Conservation (phyloP, 2,329 filamentous ascomycete species). For the Pseudocercospora musae region DNA sequence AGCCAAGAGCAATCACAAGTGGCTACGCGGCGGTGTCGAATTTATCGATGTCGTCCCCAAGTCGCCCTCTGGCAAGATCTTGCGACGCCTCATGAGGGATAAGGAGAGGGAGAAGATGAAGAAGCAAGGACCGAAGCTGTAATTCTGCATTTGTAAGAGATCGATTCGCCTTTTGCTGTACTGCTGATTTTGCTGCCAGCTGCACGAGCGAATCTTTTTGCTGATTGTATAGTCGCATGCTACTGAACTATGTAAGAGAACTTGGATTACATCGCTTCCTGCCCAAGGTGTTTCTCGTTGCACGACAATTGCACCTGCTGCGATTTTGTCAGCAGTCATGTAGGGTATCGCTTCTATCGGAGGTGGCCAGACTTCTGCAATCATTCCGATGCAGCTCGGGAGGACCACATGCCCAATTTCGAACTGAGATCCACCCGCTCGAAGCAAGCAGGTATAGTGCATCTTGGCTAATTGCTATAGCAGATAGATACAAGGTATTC, state of each 20-base stretch:
- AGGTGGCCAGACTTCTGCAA: background rate
- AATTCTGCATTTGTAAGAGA: conserved; percentile 21
- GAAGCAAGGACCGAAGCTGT: conserved; percentile 64
- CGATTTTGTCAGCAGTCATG: background rate
- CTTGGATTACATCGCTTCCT: background rate
- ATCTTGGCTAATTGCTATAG: background rate
- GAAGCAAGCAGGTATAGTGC: background rate
- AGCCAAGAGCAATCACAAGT: conserved; percentile 61
- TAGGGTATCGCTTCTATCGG: background rate
- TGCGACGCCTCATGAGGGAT: conserved; percentile 65
- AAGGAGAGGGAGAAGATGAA: conserved; percentile 64
- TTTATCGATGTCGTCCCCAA: conserved; percentile 59
- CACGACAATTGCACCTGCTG: background rate
- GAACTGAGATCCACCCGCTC: background rate
- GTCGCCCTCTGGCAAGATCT: conserved; percentile 61
- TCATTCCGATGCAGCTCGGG: background rate
- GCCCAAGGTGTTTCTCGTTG: background rate
- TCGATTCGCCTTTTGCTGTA: background rate
- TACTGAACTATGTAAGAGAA: background rate
- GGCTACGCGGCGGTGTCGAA: conserved; percentile 59
- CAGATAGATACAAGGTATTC: background rate
- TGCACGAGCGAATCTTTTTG: background rate
- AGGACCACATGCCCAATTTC: background rate
- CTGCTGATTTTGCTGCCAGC: background rate
- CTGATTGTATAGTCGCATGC: background rate